phyloP scores from a whole-genome alignment of 2,329 filamentous ascomycete genomes.

The Nakataea oryzae region DNA sequence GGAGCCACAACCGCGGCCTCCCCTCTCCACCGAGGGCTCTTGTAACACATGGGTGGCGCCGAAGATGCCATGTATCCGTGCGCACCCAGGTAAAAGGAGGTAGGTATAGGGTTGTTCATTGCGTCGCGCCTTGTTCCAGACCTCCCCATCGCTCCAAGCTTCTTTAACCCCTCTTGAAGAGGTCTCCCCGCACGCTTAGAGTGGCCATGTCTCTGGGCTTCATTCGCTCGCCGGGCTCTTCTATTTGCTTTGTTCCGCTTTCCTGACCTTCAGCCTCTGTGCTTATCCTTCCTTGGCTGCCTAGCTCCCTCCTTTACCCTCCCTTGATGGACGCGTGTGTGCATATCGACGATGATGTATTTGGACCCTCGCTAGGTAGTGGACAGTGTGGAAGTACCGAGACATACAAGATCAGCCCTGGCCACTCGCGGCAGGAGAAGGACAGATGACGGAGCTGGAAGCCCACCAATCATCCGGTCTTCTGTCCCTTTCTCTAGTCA shows the following conservation, averaged over 20 bases:
- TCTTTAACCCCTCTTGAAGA: background rate
- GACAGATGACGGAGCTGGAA: background rate
- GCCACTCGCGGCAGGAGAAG: background rate
- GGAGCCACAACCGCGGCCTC: background rate
- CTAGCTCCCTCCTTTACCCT: background rate
- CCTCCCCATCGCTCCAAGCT: background rate
- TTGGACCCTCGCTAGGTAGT: too few relatives aligned
- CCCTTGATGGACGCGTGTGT: background rate
- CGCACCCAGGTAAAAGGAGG: too few relatives aligned
- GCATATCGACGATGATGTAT: background rate
- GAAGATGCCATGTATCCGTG: background rate
- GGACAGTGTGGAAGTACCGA: background rate
- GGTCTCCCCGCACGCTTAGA: background rate
- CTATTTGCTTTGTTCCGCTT: background rate
- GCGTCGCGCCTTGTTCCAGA: background rate
- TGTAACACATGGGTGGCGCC: background rate
- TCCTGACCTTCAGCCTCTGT: background rate
- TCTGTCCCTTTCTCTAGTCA: background rate
- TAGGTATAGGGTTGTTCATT: background rate
- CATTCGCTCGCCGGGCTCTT: background rate
- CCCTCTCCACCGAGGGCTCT: background rate
- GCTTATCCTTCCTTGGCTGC: background rate
- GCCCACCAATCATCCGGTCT: too few relatives aligned
- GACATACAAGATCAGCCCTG: background rate
- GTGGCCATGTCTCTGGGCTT: background rate